These are phyloP conservation scores for Penicillium flavigenum DNA, from an alignment of 495 filamentous ascomycete genomes.

Conservation along the genomic window DNA sequence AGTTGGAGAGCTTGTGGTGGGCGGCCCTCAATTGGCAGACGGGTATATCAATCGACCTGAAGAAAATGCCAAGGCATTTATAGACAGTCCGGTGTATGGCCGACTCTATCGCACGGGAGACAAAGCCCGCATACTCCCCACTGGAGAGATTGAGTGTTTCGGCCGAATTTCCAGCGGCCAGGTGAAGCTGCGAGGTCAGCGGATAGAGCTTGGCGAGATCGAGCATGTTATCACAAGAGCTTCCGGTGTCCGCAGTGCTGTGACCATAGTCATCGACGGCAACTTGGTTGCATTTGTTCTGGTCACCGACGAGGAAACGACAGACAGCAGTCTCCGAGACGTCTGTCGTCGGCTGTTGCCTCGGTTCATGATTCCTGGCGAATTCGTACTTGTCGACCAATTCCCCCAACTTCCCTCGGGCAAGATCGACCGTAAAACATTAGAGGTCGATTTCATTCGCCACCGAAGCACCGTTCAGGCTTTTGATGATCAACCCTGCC, in stretches of 20 bases:
- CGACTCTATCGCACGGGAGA: slow-evolving; percentile 81
- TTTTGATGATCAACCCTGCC: slow-evolving; percentile 28
- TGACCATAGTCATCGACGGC: slow-evolving; percentile 59
- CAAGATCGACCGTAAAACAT: slow-evolving; percentile 66
- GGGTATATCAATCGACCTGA: slow-evolving; percentile 79
- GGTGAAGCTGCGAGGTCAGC: slow-evolving; percentile 78
- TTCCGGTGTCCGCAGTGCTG: slow-evolving; percentile 50
- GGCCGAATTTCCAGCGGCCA: slow-evolving; percentile 75
- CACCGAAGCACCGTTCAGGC: slow-evolving; percentile 23
- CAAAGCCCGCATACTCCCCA: slow-evolving; percentile 63
- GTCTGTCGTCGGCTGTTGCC: slow-evolving; percentile 72
- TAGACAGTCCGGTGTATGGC: slow-evolving; percentile 53
- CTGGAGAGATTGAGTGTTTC: slow-evolving; percentile 75
- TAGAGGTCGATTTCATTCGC: slow-evolving; percentile 57
- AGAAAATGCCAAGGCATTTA: slow-evolving; percentile 65
- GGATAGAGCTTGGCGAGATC: slow-evolving; percentile 80
- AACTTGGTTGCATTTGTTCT: slow-evolving; percentile 69
- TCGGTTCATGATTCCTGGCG: slow-evolving; percentile 71
- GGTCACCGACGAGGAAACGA: slow-evolving; percentile 29
- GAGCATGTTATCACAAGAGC: slow-evolving; percentile 65
- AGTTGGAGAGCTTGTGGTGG: slow-evolving; percentile 79
- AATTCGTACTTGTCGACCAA: slow-evolving; percentile 57
- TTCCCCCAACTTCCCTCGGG: slow-evolving; percentile 76
- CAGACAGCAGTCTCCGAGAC: slow-evolving; percentile 45
- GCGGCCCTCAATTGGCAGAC: slow-evolving; percentile 72